These are phyloP conservation scores for Geotrichum carabidarum DNA, from an alignment of 1,139 yeast genomes.

Conservation along the genomic window DNA sequence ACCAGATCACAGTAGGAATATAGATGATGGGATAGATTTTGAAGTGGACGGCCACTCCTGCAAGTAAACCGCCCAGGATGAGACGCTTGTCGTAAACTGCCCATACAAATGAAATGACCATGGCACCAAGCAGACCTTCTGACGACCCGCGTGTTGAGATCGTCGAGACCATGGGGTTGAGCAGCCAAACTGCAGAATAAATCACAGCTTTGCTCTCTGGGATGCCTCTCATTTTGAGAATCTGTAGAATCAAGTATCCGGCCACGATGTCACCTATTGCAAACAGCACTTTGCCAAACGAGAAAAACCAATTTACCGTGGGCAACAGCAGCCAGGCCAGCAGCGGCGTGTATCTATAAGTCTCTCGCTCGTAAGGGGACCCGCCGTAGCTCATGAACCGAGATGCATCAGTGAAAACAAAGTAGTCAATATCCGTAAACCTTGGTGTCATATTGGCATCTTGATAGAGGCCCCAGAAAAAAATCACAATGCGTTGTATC, in stretches of 20 bases:
- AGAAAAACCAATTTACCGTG: slow-evolving; percentile 47
- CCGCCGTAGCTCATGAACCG: slow-evolving; percentile 52
- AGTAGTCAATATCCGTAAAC: slow-evolving; percentile 90
- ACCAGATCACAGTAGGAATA: slow-evolving; percentile 51
- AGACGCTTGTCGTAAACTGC: slow-evolving; percentile 44
- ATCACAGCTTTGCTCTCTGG: slow-evolving; percentile 37
- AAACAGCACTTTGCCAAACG: slow-evolving; percentile 76
- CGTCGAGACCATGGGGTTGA: slow-evolving; percentile 92
- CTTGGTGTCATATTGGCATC: slow-evolving; percentile 73
- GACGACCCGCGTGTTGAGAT: slow-evolving; percentile 92
- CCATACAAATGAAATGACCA: slow-evolving; percentile 55
- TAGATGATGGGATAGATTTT: slow-evolving; percentile 89
- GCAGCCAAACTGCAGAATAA: slow-evolving; percentile 67
- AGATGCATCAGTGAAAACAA: slow-evolving; percentile 91
- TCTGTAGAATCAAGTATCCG: slow-evolving; percentile 54
- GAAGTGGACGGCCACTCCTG: slow-evolving; percentile 82
- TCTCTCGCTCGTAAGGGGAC: slow-evolving; percentile 79
- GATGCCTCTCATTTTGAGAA: slow-evolving; percentile 29
- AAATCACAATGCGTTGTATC: slow-evolving; percentile 56
- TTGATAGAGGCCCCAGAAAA: slow-evolving; percentile 81
- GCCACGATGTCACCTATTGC: slow-evolving; percentile 74
- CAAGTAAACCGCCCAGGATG: slow-evolving; percentile 52
- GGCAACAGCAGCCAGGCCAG: slow-evolving; percentile 80
- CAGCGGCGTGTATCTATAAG: slow-evolving; percentile 89
- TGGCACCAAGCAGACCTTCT: slow-evolving; percentile 79